Percentiles rank a stretch among this genome's conserved stretches.
These are phyloP conservation scores for Picea mariana DNA, from an alignment of 83 land plant species.

Conservation along the genomic window DNA sequence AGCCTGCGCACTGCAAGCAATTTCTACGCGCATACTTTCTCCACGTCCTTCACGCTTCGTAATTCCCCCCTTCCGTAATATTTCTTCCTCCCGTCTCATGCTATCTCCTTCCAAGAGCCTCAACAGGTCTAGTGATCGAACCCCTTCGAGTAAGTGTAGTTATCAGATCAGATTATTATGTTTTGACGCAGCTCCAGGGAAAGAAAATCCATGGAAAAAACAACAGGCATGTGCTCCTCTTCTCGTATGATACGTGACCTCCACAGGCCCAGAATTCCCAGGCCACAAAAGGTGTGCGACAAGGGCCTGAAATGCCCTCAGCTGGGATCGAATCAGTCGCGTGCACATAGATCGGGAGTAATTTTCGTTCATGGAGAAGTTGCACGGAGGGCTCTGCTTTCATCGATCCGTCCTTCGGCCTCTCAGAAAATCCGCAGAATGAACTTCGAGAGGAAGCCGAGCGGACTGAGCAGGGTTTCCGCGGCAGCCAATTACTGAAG, in stretches of 20 bases:
- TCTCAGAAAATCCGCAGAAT: background rate
- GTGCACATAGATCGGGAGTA: background rate
- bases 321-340: background rate
- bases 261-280: conserved; percentile 3
- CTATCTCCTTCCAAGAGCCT: too few relatives aligned
- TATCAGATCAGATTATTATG: too few relatives aligned
- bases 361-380: background rate
- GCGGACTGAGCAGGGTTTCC: background rate
- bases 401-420: background rate
- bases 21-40: too few relatives aligned
- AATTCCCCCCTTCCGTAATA: too few relatives aligned
- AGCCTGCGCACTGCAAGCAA: too few relatives aligned
- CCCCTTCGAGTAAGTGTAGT: too few relatives aligned
- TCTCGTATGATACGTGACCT: background rate
- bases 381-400: background rate
- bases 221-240: background rate
- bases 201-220: too few relatives aligned
- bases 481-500: background rate
- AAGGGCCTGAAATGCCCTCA: background rate
- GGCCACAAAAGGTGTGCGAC: background rate
- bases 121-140: too few relatives aligned
- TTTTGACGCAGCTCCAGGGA: too few relatives aligned
- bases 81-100: too few relatives aligned
- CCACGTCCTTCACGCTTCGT: too few relatives aligned
- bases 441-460: background rate